Percentiles rank a stretch among this genome's conserved stretches.
phyloP scores from a whole-genome alignment of 805 yeast genomes.

The Wickerhamomyces sydowiorum region DNA sequence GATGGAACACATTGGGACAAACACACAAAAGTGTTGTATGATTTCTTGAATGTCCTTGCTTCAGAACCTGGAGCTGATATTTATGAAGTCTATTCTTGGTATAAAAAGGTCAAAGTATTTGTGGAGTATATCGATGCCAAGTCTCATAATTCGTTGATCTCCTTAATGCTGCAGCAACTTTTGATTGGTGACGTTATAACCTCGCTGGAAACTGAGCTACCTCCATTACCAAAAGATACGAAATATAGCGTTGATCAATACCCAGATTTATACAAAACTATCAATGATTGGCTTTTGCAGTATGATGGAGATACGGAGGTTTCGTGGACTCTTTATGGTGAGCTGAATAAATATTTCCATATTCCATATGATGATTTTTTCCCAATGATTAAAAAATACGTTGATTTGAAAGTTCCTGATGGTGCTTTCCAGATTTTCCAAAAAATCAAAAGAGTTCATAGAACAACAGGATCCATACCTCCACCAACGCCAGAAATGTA shows the following conservation, averaged over 20 bases:
- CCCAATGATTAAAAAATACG: constrained; percentile 53
- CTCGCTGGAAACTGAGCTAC: constrained; percentile 38
- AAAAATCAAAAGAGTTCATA: constrained; percentile 49
- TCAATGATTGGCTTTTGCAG: constrained; percentile 39
- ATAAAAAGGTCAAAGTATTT: constrained; percentile 36
- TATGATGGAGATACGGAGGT: constrained; percentile 32
- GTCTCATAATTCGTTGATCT: constrained; percentile 33
- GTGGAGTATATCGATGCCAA: constrained; percentile 31
- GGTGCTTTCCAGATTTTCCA: constrained; percentile 60
- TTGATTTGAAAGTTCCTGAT: constrained; percentile 47
- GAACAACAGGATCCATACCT: constrained; percentile 40
- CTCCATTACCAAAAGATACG: constrained; percentile 14
- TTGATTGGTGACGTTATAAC: constrained; percentile 35
- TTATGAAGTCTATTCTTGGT: constrained; percentile 25
- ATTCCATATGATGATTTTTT: constrained; percentile 55
- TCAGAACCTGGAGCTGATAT: constrained; percentile 21
- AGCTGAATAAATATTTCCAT: constrained; percentile 45
- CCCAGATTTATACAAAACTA: constrained; percentile 33
- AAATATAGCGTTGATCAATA: constrained; percentile 19
- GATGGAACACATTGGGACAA: constrained; percentile 40
- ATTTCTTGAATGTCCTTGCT: constrained; percentile 24
- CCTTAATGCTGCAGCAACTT: constrained; percentile 28
- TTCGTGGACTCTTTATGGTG: constrained; percentile 54
- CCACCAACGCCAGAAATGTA: constrained; percentile 56
- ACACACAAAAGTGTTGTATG: constrained; percentile 17